Base-by-base conservation (phyloP, 345 rosid species). In the Viola odorata region DNA sequence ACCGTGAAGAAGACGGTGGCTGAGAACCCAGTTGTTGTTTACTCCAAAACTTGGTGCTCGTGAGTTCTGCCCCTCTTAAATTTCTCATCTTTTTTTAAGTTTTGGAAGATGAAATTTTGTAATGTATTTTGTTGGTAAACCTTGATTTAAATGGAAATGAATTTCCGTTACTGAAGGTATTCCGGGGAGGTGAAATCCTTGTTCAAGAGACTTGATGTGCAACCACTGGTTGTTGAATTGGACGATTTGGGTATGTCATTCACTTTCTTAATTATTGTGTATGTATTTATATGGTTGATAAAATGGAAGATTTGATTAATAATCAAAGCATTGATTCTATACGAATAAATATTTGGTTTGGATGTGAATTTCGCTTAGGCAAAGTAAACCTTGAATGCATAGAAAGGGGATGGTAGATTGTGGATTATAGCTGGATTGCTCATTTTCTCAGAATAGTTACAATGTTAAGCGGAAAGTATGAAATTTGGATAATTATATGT, bases 1-100 rank as follows among this genome's bases (percentile, higher is more conserved):
- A 78, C 63, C 50, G 78, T 94, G 23, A 88, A 76, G 77, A 86
- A 72, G 77, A 88, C 91, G 0, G 84, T 90, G 7, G 62, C 56
- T 59, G 87, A 88, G 42, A 90, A 88, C 65, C 78, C 81, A 41
- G 97, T 86, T 56, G 99, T 94, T 60, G 88, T 94, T 63, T 94
- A 94, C 82, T 94, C 99, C 66, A 94, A 90, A 72, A 69, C 75
- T 66, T 89, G 98, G 97, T 92, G 98, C 88, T 82, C 96, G 97
- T 92, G 76, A 58, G 98, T 89, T 68, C 60, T 10, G 5, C 32
- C 10, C 13, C 2, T 44, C 10, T 47, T 47, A 4, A 32, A 16
- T 0, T 50, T 12, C 10, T 37, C 3, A 44, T 59, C 23, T 50
- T 52, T 41, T 23, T 11, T 12, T 10, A 6, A 11, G 37, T n/a